Evolutionary conservation across 768 basidiomycete species (phyloP).

Genomic region (Fomitopsis serialis): DNA sequence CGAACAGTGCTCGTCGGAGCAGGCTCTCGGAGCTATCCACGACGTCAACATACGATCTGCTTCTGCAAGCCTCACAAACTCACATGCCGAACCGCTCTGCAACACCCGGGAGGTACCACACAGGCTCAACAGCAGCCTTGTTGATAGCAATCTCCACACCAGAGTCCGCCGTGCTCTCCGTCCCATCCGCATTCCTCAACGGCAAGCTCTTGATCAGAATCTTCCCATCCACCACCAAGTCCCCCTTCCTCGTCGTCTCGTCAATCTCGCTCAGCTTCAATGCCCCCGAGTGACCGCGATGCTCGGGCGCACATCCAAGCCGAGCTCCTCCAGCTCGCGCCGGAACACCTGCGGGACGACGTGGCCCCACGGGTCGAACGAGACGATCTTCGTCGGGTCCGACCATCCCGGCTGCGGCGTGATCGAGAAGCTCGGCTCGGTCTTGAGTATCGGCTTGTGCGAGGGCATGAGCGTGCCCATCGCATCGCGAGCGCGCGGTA

Average conservation of each 20-base stretch:
- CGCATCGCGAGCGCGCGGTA: conserved; percentile 92
- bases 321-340: conserved; percentile 52
- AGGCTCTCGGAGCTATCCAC: conserved; percentile 66
- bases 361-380: conserved; percentile 93
- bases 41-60: background rate
- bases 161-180: conserved; percentile 46
- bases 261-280: conserved; percentile 93
- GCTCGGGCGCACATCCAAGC: conserved; percentile 84
- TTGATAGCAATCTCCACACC: conserved; percentile 87
- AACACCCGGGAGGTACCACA: conserved; percentile 93
- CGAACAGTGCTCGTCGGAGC: conserved; percentile 88
- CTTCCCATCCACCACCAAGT: conserved; percentile 74
- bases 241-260: conserved; percentile 67
- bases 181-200: conserved; percentile 59
- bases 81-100: conserved; percentile 93
- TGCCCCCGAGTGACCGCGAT: conserved; percentile 92
- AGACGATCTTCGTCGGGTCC: conserved; percentile 76
- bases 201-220: conserved; percentile 69
- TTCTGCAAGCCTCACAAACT: conserved; percentile 30
- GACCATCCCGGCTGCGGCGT: conserved; percentile 76
- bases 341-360: conserved; percentile 71
- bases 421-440: conserved; percentile 80
- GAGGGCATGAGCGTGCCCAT: conserved; percentile 76
- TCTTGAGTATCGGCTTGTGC: conserved; percentile 77
- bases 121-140: conserved; percentile 95